Percentiles rank a stretch among this genome's conserved stretches.
Conservation (phyloP, 2,329 filamentous ascomycete species). For the Tolypocladium amazonense region DNA sequence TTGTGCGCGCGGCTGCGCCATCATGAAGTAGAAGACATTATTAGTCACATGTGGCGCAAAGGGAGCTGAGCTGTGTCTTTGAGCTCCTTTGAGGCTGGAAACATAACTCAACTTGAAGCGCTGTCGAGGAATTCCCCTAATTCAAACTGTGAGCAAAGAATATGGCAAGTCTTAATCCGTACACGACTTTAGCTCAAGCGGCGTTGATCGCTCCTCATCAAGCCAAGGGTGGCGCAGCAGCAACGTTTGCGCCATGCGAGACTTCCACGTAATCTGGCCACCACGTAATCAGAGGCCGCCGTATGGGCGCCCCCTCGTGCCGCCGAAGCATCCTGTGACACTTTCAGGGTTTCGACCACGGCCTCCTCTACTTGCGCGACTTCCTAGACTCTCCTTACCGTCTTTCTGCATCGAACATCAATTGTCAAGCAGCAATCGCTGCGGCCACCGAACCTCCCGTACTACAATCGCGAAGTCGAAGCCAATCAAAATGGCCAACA, state of each 20-base stretch:
- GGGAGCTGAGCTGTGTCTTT: not conserved
- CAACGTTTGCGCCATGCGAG: not conserved
- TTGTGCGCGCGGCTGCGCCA: not conserved
- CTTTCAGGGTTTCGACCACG: slow-evolving; percentile 4
- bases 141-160: not conserved
- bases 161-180: not conserved
- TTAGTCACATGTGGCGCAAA: no score
- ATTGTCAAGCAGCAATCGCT: not conserved
- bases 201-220: not conserved
- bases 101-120: not conserved
- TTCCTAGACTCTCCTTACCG: not conserved
- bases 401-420: not conserved
- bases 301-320: not conserved
- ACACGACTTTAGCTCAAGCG: no score
- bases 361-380: not conserved
- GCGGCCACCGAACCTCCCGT: not conserved
- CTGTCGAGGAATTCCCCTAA: not conserved
- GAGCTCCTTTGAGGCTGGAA: not conserved
- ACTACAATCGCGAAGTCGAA: not conserved
- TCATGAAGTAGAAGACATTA: not conserved
- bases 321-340: slow-evolving; percentile 3
- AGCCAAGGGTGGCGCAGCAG: slow-evolving; percentile 24
- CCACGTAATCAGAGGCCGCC: slow-evolving; percentile 14
- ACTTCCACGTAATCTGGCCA: slow-evolving; percentile 2
- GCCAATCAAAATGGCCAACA: slow-evolving; percentile 27